phyloP scores from a whole-genome alignment of 345 rosid genomes.

The Melastoma malabathricum region DNA sequence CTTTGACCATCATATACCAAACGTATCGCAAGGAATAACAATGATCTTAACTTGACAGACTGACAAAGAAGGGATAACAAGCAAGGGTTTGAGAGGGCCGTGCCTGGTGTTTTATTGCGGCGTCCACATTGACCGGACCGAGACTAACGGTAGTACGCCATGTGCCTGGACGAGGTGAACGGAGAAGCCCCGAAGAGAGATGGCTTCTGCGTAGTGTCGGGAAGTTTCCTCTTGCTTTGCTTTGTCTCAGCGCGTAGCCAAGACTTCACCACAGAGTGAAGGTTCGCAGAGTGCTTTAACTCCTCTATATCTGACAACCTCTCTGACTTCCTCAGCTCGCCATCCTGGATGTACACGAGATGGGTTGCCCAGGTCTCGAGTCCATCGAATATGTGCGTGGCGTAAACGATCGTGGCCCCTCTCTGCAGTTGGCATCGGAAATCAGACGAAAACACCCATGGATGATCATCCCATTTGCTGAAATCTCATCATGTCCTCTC shows the following conservation, averaged over 20 bases:
- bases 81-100: neutral
- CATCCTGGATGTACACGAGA: conserved; percentile 78
- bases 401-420: conserved; percentile 82
- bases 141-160: conserved; percentile 78
- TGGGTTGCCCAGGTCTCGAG: conserved; percentile 84
- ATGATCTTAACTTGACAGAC: too few relatives aligned
- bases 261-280: conserved; percentile 71
- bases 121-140: neutral
- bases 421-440: conserved; percentile 23
- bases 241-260: conserved; percentile 82
- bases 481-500: neutral
- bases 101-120: neutral
- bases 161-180: conserved; percentile 67
- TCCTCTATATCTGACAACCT: conserved; percentile 42
- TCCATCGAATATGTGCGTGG: conserved; percentile 91
- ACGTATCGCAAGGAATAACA: too few relatives aligned
- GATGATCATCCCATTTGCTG: neutral
- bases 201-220: conserved; percentile 22
- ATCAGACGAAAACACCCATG: neutral
- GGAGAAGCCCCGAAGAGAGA: conserved; percentile 45
- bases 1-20: too few relatives aligned
- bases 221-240: conserved; percentile 36
- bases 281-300: conserved; percentile 49
- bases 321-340: conserved; percentile 47
- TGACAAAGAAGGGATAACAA: neutral